Percentiles rank a stretch among this genome's conserved stretches.
These are phyloP conservation scores for Perilla frutescens DNA, from an alignment of 257 asterid species.

Conservation along the genomic window DNA sequence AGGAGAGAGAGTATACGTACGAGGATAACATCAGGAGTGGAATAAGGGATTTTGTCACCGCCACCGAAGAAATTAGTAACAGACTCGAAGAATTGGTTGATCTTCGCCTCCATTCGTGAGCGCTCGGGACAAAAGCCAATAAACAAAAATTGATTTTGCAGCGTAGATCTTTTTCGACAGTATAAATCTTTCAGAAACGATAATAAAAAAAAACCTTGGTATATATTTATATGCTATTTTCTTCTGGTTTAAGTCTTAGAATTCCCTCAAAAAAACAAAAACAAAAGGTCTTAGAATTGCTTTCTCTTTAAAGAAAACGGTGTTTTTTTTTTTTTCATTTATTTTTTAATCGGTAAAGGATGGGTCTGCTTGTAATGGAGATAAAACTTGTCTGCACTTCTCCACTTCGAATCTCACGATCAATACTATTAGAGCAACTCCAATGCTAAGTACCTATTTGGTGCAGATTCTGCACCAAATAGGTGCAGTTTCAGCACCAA, in stretches of 20 bases:
- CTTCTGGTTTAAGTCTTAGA: conserved; percentile 32
- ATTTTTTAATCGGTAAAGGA: too few species aligned
- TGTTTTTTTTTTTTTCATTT: too few species aligned
- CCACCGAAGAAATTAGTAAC: conserved; percentile 68
- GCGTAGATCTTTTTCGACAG: conserved; percentile 26
- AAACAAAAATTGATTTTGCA: neutral
- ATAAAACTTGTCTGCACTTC: too few species aligned
- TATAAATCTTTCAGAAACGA: neutral
- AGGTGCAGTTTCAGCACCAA: too few species aligned
- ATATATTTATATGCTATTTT: conserved; percentile 9
- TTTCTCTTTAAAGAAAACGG: too few species aligned
- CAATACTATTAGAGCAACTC: too few species aligned
- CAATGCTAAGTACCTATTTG: too few species aligned
- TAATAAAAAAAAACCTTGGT: neutral
- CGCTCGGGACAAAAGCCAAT: neutral
- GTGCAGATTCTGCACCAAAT: too few species aligned
- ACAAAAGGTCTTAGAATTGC: neutral
- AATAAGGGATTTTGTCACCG: conserved; percentile 75
- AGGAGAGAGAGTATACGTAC: conserved; percentile 41
- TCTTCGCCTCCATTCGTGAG: conserved; percentile 51
- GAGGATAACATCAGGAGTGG: conserved; percentile 56
- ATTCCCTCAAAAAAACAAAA: neutral
- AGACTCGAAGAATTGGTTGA: conserved; percentile 59
- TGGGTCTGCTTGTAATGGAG: too few species aligned
- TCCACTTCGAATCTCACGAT: too few species aligned